These are phyloP conservation scores for Teratosphaeria epicoccoides DNA, from an alignment of 2,329 filamentous ascomycete genomes.

Conservation along the genomic window DNA sequence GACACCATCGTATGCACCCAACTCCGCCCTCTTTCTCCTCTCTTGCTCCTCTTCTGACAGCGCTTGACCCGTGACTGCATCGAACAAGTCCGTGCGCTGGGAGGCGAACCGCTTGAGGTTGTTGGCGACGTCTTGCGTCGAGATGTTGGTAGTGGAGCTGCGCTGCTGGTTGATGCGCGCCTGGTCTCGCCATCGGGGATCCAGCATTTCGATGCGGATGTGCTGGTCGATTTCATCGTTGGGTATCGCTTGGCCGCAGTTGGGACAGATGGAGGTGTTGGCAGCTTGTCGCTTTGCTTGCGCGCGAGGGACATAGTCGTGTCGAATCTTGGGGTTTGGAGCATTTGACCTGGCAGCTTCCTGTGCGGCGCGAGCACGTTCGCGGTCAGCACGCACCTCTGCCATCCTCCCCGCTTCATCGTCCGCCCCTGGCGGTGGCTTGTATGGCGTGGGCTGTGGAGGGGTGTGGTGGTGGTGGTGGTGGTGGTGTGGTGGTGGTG, in stretches of 20 bases:
- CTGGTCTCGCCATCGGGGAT: conserved; percentile 93
- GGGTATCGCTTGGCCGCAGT: conserved; percentile 84
- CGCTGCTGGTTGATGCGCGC: conserved; percentile 73
- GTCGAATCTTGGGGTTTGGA: conserved; percentile 61
- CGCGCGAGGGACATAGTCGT: conserved; percentile 82
- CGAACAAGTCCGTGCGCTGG: conserved; percentile 74
- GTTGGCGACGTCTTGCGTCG: conserved; percentile 76
- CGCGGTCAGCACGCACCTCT: conserved; percentile 30
- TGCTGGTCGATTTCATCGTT: conserved; percentile 81
- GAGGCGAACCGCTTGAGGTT: conserved; percentile 92
- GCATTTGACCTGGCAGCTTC: conserved; percentile 65
- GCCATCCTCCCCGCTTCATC: conserved; percentile 27
- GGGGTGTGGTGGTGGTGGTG: conserved; percentile 6
- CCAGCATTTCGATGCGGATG: conserved; percentile 87
- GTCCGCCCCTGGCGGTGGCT: conserved; percentile 17
- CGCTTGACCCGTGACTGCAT: conserved; percentile 59
- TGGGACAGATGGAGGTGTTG: conserved; percentile 71
- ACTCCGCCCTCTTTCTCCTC: conserved; percentile 60
- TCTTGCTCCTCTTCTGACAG: conserved; percentile 37
- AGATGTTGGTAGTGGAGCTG: conserved; percentile 74
- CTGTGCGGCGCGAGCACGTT: conserved; percentile 64
- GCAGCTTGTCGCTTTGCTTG: conserved; percentile 44
- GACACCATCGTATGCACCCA: conserved; percentile 10
- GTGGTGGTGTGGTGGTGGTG: conserved; percentile 12
- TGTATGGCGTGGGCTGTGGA: conserved; percentile 17